These are phyloP conservation scores for Diaporthe velutina DNA, from an alignment of 2,329 filamentous ascomycete genomes.

Conservation along the genomic window DNA sequence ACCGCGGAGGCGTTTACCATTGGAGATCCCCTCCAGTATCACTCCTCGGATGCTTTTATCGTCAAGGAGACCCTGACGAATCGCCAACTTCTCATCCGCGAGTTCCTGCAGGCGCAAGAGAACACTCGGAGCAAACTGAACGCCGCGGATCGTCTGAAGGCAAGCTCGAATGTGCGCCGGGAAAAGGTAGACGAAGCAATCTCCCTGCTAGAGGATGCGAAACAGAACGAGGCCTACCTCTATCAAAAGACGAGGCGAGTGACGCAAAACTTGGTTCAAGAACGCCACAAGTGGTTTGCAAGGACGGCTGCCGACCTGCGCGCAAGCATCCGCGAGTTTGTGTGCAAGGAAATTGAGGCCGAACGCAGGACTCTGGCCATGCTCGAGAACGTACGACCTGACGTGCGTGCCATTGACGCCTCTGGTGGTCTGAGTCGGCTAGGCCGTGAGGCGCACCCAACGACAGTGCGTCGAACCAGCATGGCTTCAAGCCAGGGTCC, in stretches of 20 bases:
- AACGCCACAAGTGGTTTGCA: conserved; percentile 91
- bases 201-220: conserved; percentile 86
- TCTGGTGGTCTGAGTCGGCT: conserved; percentile 91
- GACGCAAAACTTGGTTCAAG: conserved; percentile 87
- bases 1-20: conserved; percentile 96
- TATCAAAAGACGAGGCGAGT: conserved; percentile 89
- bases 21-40: conserved; percentile 92
- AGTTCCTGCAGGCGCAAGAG: conserved; percentile 92
- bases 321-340: conserved; percentile 88
- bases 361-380: conserved; percentile 92
- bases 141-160: conserved; percentile 89
- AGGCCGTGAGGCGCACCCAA: conserved; percentile 88
- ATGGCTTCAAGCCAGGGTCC: conserved; percentile 92
- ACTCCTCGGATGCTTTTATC: conserved; percentile 95
- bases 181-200: conserved; percentile 99
- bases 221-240: conserved; percentile 83
- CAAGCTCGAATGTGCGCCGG: conserved; percentile 85
- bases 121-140: conserved; percentile 84
- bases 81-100: conserved; percentile 93
- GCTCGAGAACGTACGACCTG: conserved; percentile 92
- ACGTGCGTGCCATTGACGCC: conserved; percentile 92
- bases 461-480: conserved; percentile 77
- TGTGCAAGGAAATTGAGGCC: conserved; percentile 93
- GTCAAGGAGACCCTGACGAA: conserved; percentile 99
- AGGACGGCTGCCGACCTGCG: conserved; percentile 88